Percentiles rank a stretch among this genome's conserved stretches.
These are phyloP conservation scores for Pestalotiopsis sp. DNA, from an alignment of 2,329 filamentous ascomycete genomes.

Conservation along the genomic window DNA sequence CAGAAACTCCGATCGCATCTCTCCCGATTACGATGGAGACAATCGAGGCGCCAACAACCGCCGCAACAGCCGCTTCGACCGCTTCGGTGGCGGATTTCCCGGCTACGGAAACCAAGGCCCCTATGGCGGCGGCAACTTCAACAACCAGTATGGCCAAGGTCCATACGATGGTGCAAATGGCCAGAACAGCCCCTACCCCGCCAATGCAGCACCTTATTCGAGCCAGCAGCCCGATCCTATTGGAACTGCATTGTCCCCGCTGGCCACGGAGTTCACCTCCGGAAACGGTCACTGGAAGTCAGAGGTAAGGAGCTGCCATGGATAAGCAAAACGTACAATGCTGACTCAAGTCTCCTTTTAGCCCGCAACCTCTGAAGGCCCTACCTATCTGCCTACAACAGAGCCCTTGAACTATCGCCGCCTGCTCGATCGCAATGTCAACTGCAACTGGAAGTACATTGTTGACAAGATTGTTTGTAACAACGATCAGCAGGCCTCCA, in stretches of 20 bases:
- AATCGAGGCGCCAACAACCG: slow-evolving; percentile 45
- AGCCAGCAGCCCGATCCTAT: slow-evolving; percentile 29
- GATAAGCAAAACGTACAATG: slow-evolving; percentile 9
- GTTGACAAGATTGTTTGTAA: slow-evolving; percentile 99
- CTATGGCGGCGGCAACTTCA: slow-evolving; percentile 38
- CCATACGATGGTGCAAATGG: slow-evolving; percentile 41
- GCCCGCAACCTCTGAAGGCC: slow-evolving; percentile 56
- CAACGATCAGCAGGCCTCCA: slow-evolving; percentile 98
- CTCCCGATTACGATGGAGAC: slow-evolving; percentile 51
- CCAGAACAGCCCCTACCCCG: slow-evolving; percentile 35
- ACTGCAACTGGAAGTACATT: slow-evolving; percentile 99
- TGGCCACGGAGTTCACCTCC: slow-evolving; percentile 72
- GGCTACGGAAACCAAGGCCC: slow-evolving; percentile 34
- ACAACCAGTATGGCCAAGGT: slow-evolving; percentile 30
- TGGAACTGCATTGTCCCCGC: slow-evolving; percentile 69
- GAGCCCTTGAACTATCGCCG: slow-evolving; percentile 97
- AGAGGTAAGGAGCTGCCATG: slow-evolving; percentile 41
- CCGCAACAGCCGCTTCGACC: slow-evolving; percentile 51
- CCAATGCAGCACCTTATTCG: slow-evolving; percentile 33
- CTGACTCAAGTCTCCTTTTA: slow-evolving; percentile 32
- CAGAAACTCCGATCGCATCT: slow-evolving; percentile 46
- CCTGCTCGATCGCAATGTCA: slow-evolving; percentile 91
- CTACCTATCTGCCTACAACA: slow-evolving; percentile 81
- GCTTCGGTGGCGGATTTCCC: slow-evolving; percentile 30
- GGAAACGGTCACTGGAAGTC: slow-evolving; percentile 53